Percentiles rank a stretch among this genome's conserved stretches.
Evolutionary conservation across 2,329 filamentous ascomycete species (phyloP).

Genomic region (Hypoxylon sp.): DNA sequence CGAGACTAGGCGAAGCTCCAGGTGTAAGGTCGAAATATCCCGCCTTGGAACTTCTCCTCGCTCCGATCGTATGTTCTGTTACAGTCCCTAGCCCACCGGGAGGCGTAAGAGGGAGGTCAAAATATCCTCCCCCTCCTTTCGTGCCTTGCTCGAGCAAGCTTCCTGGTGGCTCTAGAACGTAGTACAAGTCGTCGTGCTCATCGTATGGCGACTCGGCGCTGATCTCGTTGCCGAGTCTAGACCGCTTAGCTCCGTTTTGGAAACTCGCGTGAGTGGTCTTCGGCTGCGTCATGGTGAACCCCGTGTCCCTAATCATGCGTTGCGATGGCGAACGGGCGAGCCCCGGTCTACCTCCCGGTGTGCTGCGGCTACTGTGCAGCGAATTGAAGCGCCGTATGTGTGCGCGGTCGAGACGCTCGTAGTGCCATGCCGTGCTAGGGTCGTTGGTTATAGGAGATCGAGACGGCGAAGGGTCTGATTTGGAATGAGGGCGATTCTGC

Average conservation of each 20-base stretch:
- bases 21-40: constrained; percentile 29
- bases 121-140: constrained; percentile 21
- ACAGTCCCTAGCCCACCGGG: constrained; percentile 27
- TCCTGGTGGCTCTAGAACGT: constrained; percentile 37
- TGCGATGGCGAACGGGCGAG: constrained; percentile 27
- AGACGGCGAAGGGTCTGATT: constrained; percentile 39
- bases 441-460: constrained; percentile 22
- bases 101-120: constrained; percentile 22
- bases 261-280: constrained; percentile 40
- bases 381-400: constrained; percentile 34
- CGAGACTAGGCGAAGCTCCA: constrained; percentile 7
- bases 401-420: constrained; percentile 45
- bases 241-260: constrained; percentile 1
- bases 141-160: constrained; percentile 6
- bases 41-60: constrained; percentile 20
- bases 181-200: constrained; percentile 28
- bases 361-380: constrained; percentile 22
- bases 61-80: constrained; percentile 28
- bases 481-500: constrained; percentile 39
- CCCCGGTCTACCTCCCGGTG: constrained; percentile 9
- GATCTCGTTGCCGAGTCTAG: constrained; percentile 19
- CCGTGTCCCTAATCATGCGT: constrained; percentile 25
- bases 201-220: constrained; percentile 27
- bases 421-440: constrained; percentile 42
- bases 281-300: constrained; percentile 35